Percentiles rank a stretch among this genome's conserved stretches.
phyloP scores from a whole-genome alignment of 345 rosid species.

The Populus nigra region DNA sequence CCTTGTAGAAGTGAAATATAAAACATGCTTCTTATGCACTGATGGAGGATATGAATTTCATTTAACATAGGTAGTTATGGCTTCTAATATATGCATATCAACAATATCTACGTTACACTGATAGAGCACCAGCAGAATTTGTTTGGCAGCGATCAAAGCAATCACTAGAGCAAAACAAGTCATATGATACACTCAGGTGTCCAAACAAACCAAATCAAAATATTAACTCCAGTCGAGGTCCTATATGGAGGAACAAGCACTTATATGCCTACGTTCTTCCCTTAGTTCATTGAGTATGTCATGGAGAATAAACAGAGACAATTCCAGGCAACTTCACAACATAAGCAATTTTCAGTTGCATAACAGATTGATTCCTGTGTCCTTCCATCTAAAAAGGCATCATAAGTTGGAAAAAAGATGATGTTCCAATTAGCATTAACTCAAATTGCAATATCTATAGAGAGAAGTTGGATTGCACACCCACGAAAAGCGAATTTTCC shows the following conservation, averaged over 20 bases:
- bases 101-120: not conserved
- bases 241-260: too few species aligned
- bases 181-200: too few species aligned
- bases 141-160: too few species aligned
- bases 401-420: too few species aligned
- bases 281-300: too few species aligned
- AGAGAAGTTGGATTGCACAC: slow-evolving; percentile 31
- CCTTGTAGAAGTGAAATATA: not conserved
- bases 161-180: too few species aligned
- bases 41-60: not conserved
- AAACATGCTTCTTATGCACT: not conserved
- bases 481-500: slow-evolving; percentile 46
- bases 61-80: not conserved
- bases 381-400: too few species aligned
- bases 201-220: too few species aligned
- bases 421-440: not conserved
- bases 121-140: not conserved
- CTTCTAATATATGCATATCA: not conserved
- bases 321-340: not conserved
- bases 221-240: too few species aligned
- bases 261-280: too few species aligned
- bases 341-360: not conserved
- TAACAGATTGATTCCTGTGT: too few species aligned
- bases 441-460: not conserved
- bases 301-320: not conserved